Evolutionary conservation across 2,329 filamentous ascomycete species (phyloP), one percentile per base, ranked within the genome.

Genomic region (Xylaria sp.): DNA sequence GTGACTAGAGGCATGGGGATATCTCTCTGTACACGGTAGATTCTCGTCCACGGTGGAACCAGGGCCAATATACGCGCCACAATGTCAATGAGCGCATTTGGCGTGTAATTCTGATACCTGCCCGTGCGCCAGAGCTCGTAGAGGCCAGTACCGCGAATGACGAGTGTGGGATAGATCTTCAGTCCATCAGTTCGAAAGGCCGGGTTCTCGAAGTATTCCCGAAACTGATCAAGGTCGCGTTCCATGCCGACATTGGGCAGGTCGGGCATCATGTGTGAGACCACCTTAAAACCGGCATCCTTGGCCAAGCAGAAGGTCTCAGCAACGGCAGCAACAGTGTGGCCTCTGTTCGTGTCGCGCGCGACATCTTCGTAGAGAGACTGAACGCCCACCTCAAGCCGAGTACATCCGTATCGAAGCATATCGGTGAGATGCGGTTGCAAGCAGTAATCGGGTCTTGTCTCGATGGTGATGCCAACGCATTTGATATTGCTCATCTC

Each of bases 1-100:
- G 96, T 98, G n/a, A 99, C 97, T 28, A 99, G 87, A 0, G 96
- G 96, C 96, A 99, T 99, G n/a, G 96, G 96, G 68, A 99, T 99
- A 82, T 99, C 96, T 80, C 96, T 90, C 84, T 99, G 96, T 0
- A 99, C 96, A 69, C 96, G 94, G 84, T 99, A 99, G 77, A 99
- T 99, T 71, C 96, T 90, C 0, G 97, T 99, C 96, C 96, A 99
- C 1, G 96, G 96, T 0, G 96, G 96, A 0, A 99, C 92, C 2
- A 99, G 86, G 0, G 96, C 96, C 71, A 99, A 84, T 62, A 99
- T 99, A n/a, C 96, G 90, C 3, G 96, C 97, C 0, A 99, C 94
- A 18, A 99, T 89, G 79, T 99, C 96, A 70, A 99, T 94, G 41
- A 99, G 87, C 0, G 93, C 95, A 80, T 99, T 99, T 3, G 96